Evolutionary conservation across 2,329 filamentous ascomycete genomes (phyloP), one percentile per base, ranked within the genome.

Genomic region (Botrytis cinerea): DNA sequence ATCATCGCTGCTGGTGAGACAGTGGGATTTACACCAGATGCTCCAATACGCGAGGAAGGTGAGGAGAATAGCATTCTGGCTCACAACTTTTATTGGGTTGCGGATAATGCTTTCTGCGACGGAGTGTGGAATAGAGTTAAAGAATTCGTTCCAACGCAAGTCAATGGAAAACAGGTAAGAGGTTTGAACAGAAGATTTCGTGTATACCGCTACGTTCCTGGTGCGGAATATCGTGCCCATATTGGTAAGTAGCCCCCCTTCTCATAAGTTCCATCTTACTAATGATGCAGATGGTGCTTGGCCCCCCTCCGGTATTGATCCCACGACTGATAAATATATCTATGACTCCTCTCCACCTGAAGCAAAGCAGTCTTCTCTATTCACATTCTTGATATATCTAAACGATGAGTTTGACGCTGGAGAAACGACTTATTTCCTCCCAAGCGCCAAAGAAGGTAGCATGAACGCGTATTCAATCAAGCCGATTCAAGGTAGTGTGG

Each of bases 71-170:
- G 89, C 78, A 86, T 92, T 64, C 81, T 92, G 1, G 91, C 91
- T 0, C 91, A 93, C 82, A 93, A 92, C 80, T 92, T 93, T 77
- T 92, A 92, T 83, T 93, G 91, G 91, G 84, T 93, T 14, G 85
- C 90, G 20, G 91, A 93, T 76, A 83, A 84, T 35, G 83, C 85
- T 0, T 92, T 92, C 80, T 87, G 90, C 77, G 86, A 90, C 73
- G 85, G 83, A 22, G 84, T 93, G 1, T 93, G 91, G 91, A 81
- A 83, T 0, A 86, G 91, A 22, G 87, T 93, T 3, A 82, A 85
- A 4, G 82, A 85, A 0, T 90, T 89, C 66, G 86, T 93, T 0
- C 90, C 91, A 0, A 79, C 83, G 0, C 81, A 82, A 0, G 83
- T 91, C 1, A 85, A 85, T 22, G 90, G 90, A 0, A 87, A 87